Evolutionary conservation across 345 rosid genomes (phyloP), one percentile per base, ranked within the genome.

Genomic region (Mangifera indica): DNA sequence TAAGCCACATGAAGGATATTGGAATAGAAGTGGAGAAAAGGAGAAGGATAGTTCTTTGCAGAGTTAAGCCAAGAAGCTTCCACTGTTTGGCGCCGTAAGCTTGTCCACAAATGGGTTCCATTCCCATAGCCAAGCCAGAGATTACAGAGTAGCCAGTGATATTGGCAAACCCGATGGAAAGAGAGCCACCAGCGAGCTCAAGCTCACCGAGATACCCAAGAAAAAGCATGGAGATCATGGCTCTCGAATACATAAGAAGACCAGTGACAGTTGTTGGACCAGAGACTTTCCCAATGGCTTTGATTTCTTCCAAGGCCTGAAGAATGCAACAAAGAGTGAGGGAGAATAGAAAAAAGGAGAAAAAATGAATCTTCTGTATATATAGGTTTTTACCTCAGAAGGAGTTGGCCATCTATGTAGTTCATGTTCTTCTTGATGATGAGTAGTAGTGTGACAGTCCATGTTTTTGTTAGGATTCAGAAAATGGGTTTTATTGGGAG

Each of bases 91-190:
- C 99, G 3, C 99, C 99, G 21, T 87, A 91, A 48, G 99, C 99
- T 79, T 95, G 99, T 2, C 96, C 97, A 5, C 99, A 95, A 53
- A 95, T 95, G 79, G 99, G 99, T 70, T 95, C 99, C 99, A 95
- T 95, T 65, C 99, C 99, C 99, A 95, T 92, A 70, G 98, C 92
- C 13, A 94, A 84, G n/a, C 98, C 98, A 42, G 98, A 94, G 81
- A 94, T 84, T 15, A 94, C 92, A 29, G 98, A 94, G 90, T 94
- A 94, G 48, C 98, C 98, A 1, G 98, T 92, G 73, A 94, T 95
- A 83, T 95, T 95, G 6, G 99, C 99, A 53, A 95, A 91, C 48
- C 97, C 98, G 51, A 91, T 91, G 76, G 99, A 81, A 46, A 95
- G 96, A 45, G 99, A 92, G 54, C 99, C 99, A 9, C 93, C 98